phyloP scores from a whole-genome alignment of 345 rosid species.

The Eucalyptus microcorys region DNA sequence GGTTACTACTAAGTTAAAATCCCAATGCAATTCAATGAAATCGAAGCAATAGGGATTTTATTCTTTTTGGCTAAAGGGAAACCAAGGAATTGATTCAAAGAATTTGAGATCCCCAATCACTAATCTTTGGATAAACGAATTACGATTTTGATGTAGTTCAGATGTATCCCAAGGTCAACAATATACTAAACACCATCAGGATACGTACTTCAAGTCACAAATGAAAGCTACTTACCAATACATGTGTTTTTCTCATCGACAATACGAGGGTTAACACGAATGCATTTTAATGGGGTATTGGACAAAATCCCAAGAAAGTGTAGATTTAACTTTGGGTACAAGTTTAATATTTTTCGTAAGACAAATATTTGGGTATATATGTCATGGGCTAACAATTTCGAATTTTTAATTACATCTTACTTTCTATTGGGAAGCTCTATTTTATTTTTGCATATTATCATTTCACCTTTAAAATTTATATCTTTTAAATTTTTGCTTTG shows the following conservation, averaged over 20 bases:
- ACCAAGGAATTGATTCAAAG: background rate
- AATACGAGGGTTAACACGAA: background rate
- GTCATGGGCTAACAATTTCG: background rate
- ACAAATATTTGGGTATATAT: background rate
- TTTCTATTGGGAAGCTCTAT: background rate
- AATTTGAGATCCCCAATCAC: background rate
- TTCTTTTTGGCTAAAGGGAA: background rate
- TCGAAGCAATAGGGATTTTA: background rate
- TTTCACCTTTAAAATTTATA: background rate
- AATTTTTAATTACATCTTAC: background rate
- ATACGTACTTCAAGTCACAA: background rate
- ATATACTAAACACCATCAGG: background rate
- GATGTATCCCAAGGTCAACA: background rate
- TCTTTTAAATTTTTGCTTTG: background rate
- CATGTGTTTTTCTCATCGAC: no score
- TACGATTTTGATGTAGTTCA: background rate
- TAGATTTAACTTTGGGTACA: background rate
- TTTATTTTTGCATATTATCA: background rate
- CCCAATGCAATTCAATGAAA: background rate
- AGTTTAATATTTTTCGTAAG: background rate
- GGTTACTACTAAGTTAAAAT: background rate
- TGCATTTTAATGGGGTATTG: background rate
- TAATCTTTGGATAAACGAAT: background rate
- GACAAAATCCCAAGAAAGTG: background rate
- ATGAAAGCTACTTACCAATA: background rate